Evolutionary conservation across 2,329 filamentous ascomycete genomes (phyloP).

Genomic region (Penicillium glabrum): DNA sequence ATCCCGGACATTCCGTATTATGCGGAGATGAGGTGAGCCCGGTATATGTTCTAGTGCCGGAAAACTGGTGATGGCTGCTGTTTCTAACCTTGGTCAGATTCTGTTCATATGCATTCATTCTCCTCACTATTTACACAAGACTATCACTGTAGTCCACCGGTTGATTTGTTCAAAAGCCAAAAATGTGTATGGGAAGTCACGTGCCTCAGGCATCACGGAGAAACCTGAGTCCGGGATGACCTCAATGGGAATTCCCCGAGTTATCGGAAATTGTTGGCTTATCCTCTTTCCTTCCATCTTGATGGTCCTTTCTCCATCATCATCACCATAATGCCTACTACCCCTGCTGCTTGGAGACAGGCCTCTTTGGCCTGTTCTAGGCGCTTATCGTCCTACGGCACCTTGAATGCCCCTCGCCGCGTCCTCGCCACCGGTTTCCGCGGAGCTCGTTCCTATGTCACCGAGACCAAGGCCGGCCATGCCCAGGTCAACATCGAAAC

Average conservation of each 20-base stretch:
- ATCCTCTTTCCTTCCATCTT: constrained; percentile 22
- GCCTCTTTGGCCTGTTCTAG: constrained; percentile 62
- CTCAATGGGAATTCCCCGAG: constrained; percentile 20
- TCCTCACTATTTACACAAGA: too few species aligned
- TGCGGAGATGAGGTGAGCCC: background rate
- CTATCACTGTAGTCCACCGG: too few species aligned
- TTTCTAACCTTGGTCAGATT: too few species aligned
- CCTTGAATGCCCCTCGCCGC: constrained; percentile 43
- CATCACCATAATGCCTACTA: constrained; percentile 58
- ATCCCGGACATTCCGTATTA: background rate
- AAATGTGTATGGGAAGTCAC: background rate
- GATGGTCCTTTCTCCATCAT: constrained; percentile 23
- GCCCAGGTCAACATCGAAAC: constrained; percentile 80
- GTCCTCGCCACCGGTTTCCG: constrained; percentile 35
- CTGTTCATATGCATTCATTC: too few species aligned
- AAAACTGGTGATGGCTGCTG: too few species aligned
- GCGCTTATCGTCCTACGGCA: constrained; percentile 44
- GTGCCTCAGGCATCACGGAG: constrained; percentile 13
- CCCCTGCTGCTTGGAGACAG: constrained; percentile 72
- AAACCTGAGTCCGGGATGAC: constrained; percentile 10
- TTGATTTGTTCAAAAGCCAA: too few species aligned
- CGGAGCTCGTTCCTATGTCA: constrained; percentile 69
- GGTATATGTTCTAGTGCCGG: too few species aligned
- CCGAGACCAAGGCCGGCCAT: constrained; percentile 67
- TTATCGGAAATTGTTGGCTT: constrained; percentile 17